Evolutionary conservation across 441 rosid species (phyloP).

Genomic region (Bocquillonia castaneifolia): DNA sequence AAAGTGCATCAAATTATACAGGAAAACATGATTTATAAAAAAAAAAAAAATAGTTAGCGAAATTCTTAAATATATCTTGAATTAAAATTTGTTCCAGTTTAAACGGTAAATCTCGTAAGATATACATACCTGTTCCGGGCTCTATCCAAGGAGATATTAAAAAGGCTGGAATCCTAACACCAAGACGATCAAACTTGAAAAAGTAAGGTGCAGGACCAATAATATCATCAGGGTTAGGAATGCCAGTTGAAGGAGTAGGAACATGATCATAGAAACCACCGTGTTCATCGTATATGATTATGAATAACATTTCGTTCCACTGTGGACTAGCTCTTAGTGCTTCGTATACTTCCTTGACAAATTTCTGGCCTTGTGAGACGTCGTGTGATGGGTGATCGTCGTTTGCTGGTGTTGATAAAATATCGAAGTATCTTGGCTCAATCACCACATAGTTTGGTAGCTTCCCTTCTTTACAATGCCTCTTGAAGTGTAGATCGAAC

Average conservation of each 20-base stretch:
- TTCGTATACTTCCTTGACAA: slow-evolving; percentile 76
- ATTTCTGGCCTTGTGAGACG: slow-evolving; percentile 63
- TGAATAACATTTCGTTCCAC: slow-evolving; percentile 65
- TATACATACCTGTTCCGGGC: slow-evolving; percentile 62
- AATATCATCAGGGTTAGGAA: slow-evolving; percentile 77
- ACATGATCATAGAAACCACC: slow-evolving; percentile 97
- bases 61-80: no score
- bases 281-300: slow-evolving; percentile 74
- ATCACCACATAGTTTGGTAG: slow-evolving; percentile 78
- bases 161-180: slow-evolving; percentile 77
- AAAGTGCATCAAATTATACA: no score
- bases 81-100: no score
- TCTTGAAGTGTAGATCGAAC: slow-evolving; percentile 58
- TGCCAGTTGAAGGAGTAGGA: slow-evolving; percentile 64
- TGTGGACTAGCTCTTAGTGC: slow-evolving; percentile 76
- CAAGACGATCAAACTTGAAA: slow-evolving; percentile 84
- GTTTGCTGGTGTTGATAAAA: slow-evolving; percentile 48
- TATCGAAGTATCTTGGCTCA: slow-evolving; percentile 61
- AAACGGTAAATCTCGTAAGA: no score
- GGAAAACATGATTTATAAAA: no score
- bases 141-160: slow-evolving; percentile 85
- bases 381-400: slow-evolving; percentile 89
- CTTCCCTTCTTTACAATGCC: slow-evolving; percentile 69
- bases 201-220: slow-evolving; percentile 58
- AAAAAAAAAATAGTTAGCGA: no score